Conservation (phyloP, 495 filamentous ascomycete species). For the Tuber microsphaerosporum region DNA sequence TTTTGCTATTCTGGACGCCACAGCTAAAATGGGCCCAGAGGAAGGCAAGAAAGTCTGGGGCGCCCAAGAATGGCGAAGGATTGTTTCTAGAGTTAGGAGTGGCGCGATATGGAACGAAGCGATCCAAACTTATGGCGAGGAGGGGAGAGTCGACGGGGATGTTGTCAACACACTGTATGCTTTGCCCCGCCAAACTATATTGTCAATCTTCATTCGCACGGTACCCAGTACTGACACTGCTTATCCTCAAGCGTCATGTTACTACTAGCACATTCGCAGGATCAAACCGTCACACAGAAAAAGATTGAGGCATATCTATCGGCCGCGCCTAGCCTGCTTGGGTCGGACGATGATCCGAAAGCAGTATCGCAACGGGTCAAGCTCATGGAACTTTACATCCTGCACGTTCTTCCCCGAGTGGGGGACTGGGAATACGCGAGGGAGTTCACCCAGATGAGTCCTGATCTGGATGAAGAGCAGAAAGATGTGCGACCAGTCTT, state of each 20-base stretch:
- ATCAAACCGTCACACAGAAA: slow-evolving; percentile 73
- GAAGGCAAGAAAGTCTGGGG: slow-evolving; percentile 85
- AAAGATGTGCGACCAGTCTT: slow-evolving; percentile 55
- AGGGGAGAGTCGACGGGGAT: slow-evolving; percentile 87
- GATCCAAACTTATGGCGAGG: slow-evolving; percentile 66
- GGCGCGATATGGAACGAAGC: slow-evolving; percentile 91
- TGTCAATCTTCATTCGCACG: background rate
- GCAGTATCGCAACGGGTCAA: slow-evolving; percentile 54
- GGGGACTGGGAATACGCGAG: slow-evolving; percentile 90
- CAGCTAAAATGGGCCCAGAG: slow-evolving; percentile 78
- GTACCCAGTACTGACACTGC: background rate
- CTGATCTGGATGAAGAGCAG: slow-evolving; percentile 84
- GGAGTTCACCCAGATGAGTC: slow-evolving; percentile 76
- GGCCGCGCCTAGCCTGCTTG: slow-evolving; percentile 52
- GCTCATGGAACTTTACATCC: slow-evolving; percentile 85
- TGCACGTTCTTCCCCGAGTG: slow-evolving; percentile 85
- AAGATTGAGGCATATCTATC: slow-evolving; percentile 87
- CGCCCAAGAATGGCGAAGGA: slow-evolving; percentile 67
- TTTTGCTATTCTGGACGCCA: slow-evolving; percentile 81
- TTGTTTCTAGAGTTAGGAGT: slow-evolving; percentile 72
- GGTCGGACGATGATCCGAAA: slow-evolving; percentile 41
- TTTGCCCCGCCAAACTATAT: background rate
- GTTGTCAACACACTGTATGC: slow-evolving; percentile 56
- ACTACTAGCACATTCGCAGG: slow-evolving; percentile 74
- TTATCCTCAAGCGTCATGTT: slow-evolving; percentile 61